Evolutionary conservation across 495 filamentous ascomycete species (phyloP), one percentile per base, ranked within the genome.

Genomic region (Mytilinidion resinicola): DNA sequence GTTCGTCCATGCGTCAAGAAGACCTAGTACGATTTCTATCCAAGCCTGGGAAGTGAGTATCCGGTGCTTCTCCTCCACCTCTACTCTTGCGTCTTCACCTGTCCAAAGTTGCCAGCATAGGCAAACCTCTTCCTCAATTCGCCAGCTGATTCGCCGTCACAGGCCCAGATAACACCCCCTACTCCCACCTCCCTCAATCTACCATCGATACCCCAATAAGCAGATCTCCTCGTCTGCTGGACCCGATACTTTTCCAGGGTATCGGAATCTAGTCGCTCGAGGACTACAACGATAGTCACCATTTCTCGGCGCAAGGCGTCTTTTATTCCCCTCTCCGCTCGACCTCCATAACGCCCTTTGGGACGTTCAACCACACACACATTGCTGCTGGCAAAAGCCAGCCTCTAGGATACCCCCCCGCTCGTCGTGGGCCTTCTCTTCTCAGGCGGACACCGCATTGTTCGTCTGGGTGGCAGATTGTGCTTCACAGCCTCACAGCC

Each of bases 1-100:
- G 25, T 17, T 71, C 76, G 84, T 87, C 81, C 82, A 96, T 96
- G 92, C 92, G 82, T 85, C 85, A 84, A 74, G 85, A 84, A 78
- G 90, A 96, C 74, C 85, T 96, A 65, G 82, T 96, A 69, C 89
- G 90, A 77, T 91, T 96, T 78, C 82, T 96, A 62, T 96, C 89
- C 60, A 95, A 95, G 79, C 92, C 91, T 68, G 90, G 89, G 70
- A 96, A 96, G 91, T 97, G 74, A 73, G 87, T 78, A 15, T 19
- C 48, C 17, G 2, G 10, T 11, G 47, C 46, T 19, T 50, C n/a
- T 49, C 37, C 52, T 35, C 50, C 47, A 14, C 51, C 33, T 17
- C 49, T 46, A 39, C 37, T 30, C 25, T 30, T 30, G n/a, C n/a
- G n/a, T n/a, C 25, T 6, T 30, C 25, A 30, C 25, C 25, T 30